phyloP scores from a whole-genome alignment of 805 yeast genomes.

The Saccharomycopsis javanensis region DNA sequence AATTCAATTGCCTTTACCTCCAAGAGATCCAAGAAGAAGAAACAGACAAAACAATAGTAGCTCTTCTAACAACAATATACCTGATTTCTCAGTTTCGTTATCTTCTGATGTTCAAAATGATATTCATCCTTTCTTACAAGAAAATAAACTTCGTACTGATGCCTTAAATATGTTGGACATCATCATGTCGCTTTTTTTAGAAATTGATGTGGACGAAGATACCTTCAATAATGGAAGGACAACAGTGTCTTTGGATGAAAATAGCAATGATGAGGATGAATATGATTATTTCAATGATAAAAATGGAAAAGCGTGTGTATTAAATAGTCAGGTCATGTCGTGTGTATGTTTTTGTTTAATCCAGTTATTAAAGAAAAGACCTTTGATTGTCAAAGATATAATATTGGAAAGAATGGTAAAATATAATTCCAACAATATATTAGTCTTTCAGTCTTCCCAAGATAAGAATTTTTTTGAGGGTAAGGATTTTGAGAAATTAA shows the following conservation, averaged over 20 bases:
- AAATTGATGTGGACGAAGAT: slow-evolving; percentile 30
- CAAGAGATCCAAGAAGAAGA: slow-evolving; percentile 22
- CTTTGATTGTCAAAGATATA: slow-evolving; percentile 38
- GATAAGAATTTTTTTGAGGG: slow-evolving; percentile 21
- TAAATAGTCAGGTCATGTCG: slow-evolving; percentile 43
- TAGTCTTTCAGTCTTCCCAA: slow-evolving; percentile 25
- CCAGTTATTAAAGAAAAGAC: slow-evolving; percentile 55
- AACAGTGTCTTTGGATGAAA: neutral
- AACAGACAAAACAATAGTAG: slow-evolving; percentile 5
- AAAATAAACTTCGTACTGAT: slow-evolving; percentile 52
- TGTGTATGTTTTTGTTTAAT: slow-evolving; percentile 60
- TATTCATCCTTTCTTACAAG: slow-evolving; percentile 56
- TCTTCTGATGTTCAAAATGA: slow-evolving; percentile 30
- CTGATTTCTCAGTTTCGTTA: slow-evolving; percentile 36
- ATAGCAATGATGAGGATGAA: slow-evolving; percentile 17
- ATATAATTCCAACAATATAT: slow-evolving; percentile 30
- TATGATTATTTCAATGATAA: slow-evolving; percentile 18
- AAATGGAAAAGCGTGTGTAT: neutral
- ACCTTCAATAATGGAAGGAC: neutral
- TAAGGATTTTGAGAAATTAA: slow-evolving; percentile 27
- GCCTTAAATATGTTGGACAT: slow-evolving; percentile 60
- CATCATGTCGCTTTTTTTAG: slow-evolving; percentile 45
- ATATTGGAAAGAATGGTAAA: slow-evolving; percentile 37
- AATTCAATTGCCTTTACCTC: slow-evolving; percentile 37
- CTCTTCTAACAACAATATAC: neutral